These are phyloP conservation scores for Globisporangium abappressorium DNA, from an alignment of 352 stramenopile genomes.

Conservation along the genomic window DNA sequence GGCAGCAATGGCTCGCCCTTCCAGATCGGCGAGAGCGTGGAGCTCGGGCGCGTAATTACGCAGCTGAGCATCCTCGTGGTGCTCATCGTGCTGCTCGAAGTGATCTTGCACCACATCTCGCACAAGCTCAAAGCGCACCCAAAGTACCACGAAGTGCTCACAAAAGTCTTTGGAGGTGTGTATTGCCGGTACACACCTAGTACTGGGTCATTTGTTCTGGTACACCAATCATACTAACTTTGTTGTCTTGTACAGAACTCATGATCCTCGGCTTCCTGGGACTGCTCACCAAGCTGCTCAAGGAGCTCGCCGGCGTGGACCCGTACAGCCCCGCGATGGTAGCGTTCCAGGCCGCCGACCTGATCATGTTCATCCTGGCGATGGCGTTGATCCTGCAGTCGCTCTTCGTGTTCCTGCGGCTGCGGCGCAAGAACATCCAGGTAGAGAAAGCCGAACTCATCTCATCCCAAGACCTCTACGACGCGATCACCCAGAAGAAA, in stretches of 20 bases:
- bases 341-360: slow-evolving; percentile 50
- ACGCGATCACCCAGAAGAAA: slow-evolving; percentile 12
- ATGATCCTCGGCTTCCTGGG: slow-evolving; percentile 59
- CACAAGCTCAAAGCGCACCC: slow-evolving; percentile 44
- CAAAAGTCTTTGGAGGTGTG: slow-evolving; percentile 42
- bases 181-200: background rate
- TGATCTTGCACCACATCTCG: slow-evolving; percentile 35
- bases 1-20: slow-evolving; percentile 36
- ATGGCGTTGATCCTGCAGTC: slow-evolving; percentile 55
- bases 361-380: slow-evolving; percentile 55
- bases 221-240: too few relatives aligned
- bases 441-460: slow-evolving; percentile 46
- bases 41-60: slow-evolving; percentile 47
- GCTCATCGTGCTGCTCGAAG: slow-evolving; percentile 49
- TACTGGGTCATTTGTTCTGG: too few relatives aligned
- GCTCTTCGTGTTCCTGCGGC: slow-evolving; percentile 38
- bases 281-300: slow-evolving; percentile 46
- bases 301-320: slow-evolving; percentile 32
- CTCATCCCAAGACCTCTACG: slow-evolving; percentile 34
- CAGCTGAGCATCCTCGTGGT: slow-evolving; percentile 47
- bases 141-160: slow-evolving; percentile 72
- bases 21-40: slow-evolving; percentile 48
- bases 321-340: slow-evolving; percentile 31
- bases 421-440: slow-evolving; percentile 37
- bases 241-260: slow-evolving; percentile 25